Evolutionary conservation across 1,284 basidiomycete species (phyloP).

Genomic region (Ustanciosporium gigantosporum): DNA sequence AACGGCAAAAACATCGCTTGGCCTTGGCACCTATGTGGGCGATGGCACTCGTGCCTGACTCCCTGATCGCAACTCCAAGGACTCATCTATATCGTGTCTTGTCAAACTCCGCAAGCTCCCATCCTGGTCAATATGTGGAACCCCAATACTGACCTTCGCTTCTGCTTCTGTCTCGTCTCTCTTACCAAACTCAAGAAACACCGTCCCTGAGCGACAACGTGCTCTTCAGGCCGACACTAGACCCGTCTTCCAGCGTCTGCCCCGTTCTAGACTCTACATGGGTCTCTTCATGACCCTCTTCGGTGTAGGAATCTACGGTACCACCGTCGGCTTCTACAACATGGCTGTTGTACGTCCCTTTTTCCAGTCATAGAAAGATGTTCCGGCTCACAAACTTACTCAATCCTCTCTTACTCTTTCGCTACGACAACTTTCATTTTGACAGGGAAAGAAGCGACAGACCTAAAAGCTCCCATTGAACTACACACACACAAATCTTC

Average conservation of each 20-base stretch:
- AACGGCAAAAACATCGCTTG: too few species aligned
- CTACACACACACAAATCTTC: too few species aligned
- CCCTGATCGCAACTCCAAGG: too few species aligned
- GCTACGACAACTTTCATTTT: neutral
- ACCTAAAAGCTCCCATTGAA: too few species aligned
- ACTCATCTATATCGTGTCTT: too few species aligned
- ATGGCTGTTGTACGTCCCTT: constrained; percentile 47
- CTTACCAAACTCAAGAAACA: constrained; percentile 42
- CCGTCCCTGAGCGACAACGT: constrained; percentile 51
- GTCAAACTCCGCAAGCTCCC: neutral
- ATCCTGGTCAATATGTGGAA: too few species aligned
- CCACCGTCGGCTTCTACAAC: constrained; percentile 52
- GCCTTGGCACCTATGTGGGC: too few species aligned
- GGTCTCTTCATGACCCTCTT: constrained; percentile 55
- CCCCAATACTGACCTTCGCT: too few species aligned
- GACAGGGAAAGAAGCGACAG: constrained; percentile 40
- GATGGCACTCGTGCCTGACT: too few species aligned
- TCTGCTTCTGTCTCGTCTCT: neutral
- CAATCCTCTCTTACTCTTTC: neutral
- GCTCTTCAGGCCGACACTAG: constrained; percentile 52
- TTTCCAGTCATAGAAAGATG: too few species aligned
- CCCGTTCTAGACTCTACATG: constrained; percentile 52
- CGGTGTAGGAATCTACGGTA: constrained; percentile 53
- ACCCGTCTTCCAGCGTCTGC: constrained; percentile 53
- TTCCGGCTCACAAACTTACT: neutral